Percentiles rank a stretch among this genome's conserved stretches.
Evolutionary conservation across 2,329 filamentous ascomycete species (phyloP).

Genomic region (Colletotrichum sp.): DNA sequence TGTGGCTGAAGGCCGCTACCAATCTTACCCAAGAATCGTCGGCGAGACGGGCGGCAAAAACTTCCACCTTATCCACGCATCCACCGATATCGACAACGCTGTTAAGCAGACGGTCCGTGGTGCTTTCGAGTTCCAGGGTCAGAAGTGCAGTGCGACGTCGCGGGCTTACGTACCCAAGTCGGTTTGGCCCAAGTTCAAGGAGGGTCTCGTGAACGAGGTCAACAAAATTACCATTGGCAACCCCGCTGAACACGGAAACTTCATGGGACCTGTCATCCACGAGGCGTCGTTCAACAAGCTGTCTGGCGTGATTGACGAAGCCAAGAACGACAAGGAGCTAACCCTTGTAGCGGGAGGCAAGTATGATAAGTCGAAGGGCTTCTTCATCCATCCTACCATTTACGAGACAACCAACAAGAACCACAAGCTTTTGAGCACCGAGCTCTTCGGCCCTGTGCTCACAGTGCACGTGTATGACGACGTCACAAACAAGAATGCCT

Average conservation of each 20-base stretch:
- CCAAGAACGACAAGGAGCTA: slow-evolving; percentile 77
- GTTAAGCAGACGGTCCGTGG: slow-evolving; percentile 83
- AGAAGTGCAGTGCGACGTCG: slow-evolving; percentile 89
- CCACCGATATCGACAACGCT: slow-evolving; percentile 79
- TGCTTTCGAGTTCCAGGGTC: slow-evolving; percentile 89
- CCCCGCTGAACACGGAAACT: slow-evolving; percentile 74
- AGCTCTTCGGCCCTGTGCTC: slow-evolving; percentile 84
- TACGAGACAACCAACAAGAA: slow-evolving; percentile 76
- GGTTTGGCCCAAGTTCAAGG: slow-evolving; percentile 73
- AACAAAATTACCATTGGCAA: slow-evolving; percentile 73
- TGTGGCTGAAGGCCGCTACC: slow-evolving; percentile 81
- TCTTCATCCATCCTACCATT: slow-evolving; percentile 84
- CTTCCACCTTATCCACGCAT: slow-evolving; percentile 83
- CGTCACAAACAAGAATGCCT: slow-evolving; percentile 54
- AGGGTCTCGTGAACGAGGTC: slow-evolving; percentile 70
- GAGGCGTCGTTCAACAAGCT: slow-evolving; percentile 82
- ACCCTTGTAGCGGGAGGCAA: slow-evolving; percentile 77
- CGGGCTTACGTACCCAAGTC: slow-evolving; percentile 80
- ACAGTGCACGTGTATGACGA: slow-evolving; percentile 82
- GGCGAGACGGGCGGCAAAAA: slow-evolving; percentile 95
- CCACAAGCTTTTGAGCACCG: slow-evolving; percentile 76
- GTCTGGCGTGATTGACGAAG: slow-evolving; percentile 75
- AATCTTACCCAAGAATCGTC: slow-evolving; percentile 85
- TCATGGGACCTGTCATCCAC: slow-evolving; percentile 89
- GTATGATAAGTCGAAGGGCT: slow-evolving; percentile 79